Evolutionary conservation across 1,284 basidiomycete species (phyloP), one percentile per base, ranked within the genome.

Genomic region (Tremellales sp.): DNA sequence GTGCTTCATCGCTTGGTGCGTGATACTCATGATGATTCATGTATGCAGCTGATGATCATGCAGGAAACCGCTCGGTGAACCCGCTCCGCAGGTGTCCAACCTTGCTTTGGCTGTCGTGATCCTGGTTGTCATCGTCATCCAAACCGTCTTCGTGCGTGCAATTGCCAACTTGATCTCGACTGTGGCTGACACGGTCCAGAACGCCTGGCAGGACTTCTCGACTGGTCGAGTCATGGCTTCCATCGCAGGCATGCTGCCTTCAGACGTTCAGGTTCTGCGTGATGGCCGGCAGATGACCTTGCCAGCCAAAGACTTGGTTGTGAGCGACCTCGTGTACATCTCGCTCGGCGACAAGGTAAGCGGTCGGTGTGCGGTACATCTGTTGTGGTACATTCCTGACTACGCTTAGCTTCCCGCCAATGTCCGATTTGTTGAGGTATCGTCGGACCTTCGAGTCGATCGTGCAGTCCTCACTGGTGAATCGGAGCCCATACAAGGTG

Each of bases 401-500:
- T 36, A 46, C 43, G 46, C 51, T 31, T 40, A 74, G 33, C 65
- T 77, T 27, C 80, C 82, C 0, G 75, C 77, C 10, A 78, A 79
- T 46, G 68, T 84, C 26, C 79, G 78, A 62, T 67, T 83, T 46
- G 75, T 82, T 29, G 61, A 73, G 19, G 62, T 71, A 13, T 76
- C 75, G 15, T 71, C 73, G 5, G 82, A 84, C 56, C 68, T 82
- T 47, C 78, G 78, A 43, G 79, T 85, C 46, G 83, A 85, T 60
- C 78, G 82, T 25, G 78, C 81, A 2, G 78, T 84, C n/a, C 74
- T 85, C 35, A 85, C 83, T 0, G 83, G 83, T 29, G 79, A 82
- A 70, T 64, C 73, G 21, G 80, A 84, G 47, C 79, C 82, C 58
- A 75, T 85, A 29, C 64, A 77, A 1, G 81, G 76, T 1, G 74